These are phyloP conservation scores for Zelopaecilomyces penicillatus DNA, from an alignment of 2,329 filamentous ascomycete genomes.

Conservation along the genomic window DNA sequence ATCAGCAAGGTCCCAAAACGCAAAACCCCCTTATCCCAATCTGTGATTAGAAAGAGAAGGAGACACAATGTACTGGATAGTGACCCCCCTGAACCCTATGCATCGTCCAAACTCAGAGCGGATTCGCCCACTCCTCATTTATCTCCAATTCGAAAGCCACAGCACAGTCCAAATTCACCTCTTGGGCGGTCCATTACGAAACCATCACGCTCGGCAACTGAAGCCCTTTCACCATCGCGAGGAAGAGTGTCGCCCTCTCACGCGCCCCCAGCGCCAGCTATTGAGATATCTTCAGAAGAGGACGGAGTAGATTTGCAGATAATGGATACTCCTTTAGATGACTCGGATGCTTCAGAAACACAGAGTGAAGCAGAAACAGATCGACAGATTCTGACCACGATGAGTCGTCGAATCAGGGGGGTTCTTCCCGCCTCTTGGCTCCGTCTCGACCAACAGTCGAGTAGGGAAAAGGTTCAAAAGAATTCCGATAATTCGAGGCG, in stretches of 20 bases:
- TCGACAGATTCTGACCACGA: constrained; percentile 31
- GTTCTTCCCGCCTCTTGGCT: constrained; percentile 62
- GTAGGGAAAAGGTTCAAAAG: constrained; percentile 22
- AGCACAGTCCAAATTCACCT: too few species aligned
- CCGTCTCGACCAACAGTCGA: constrained; percentile 45
- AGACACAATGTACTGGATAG: constrained; percentile 23
- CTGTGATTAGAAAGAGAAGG: constrained; percentile 22
- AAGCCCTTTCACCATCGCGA: neutral
- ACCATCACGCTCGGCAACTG: neutral
- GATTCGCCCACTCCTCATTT: neutral
- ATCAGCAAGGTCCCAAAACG: constrained; percentile 15
- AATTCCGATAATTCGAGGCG: constrained; percentile 18
- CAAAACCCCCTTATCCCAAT: constrained; percentile 14
- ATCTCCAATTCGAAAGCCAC: too few species aligned
- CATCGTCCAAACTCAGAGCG: neutral
- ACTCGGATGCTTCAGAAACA: constrained; percentile 11
- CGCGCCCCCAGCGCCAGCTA: constrained; percentile 1
- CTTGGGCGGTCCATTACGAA: too few species aligned
- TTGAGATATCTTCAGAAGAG: constrained; percentile 18
- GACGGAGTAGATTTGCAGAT: constrained; percentile 8
- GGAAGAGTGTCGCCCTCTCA: neutral
- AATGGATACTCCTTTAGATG: neutral
- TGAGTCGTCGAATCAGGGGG: constrained; percentile 44
- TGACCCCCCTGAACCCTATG: constrained; percentile 19
- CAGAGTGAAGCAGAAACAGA: constrained; percentile 31